These are phyloP conservation scores for Ceratocystis cubensis DNA, from an alignment of 2,329 filamentous ascomycete genomes.

Conservation along the genomic window DNA sequence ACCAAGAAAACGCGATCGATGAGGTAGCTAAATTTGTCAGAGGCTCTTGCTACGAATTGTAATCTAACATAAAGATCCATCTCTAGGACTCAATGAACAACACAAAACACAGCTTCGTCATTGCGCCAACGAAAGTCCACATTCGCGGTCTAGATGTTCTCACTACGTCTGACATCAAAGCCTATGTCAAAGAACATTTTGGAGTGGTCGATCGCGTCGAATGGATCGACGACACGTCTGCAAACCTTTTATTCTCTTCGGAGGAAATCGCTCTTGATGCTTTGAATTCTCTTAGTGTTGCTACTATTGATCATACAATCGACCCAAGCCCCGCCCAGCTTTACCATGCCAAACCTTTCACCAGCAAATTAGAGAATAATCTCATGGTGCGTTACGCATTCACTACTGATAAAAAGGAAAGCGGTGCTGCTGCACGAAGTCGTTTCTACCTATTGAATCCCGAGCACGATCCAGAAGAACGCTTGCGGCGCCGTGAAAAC, in stretches of 20 bases:
- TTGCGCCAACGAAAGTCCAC: slow-evolving; percentile 51
- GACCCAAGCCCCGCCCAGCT: slow-evolving; percentile 52
- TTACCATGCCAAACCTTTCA: slow-evolving; percentile 51
- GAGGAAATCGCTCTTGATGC: slow-evolving; percentile 42
- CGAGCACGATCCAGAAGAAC: slow-evolving; percentile 71
- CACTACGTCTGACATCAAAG: slow-evolving; percentile 65
- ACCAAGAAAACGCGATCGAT: neutral
- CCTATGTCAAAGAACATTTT: slow-evolving; percentile 60
- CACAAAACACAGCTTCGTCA: neutral
- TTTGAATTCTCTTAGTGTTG: slow-evolving; percentile 39
- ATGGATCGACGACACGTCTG: slow-evolving; percentile 90
- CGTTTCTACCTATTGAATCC: slow-evolving; percentile 88
- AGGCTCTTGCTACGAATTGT: neutral
- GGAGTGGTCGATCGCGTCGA: slow-evolving; percentile 53
- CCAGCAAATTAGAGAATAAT: slow-evolving; percentile 53
- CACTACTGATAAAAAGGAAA: slow-evolving; percentile 64
- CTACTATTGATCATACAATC: slow-evolving; percentile 42
- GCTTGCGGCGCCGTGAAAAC: slow-evolving; percentile 46
- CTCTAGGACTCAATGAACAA: neutral
- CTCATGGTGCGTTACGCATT: slow-evolving; percentile 65
- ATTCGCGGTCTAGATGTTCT: slow-evolving; percentile 71
- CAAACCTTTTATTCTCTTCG: slow-evolving; percentile 66
- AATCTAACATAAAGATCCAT: neutral
- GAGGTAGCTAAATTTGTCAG: neutral
- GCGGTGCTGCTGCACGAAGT: slow-evolving; percentile 66